A percentile compares a stretch with the other conserved stretches of the same genome.
Evolutionary conservation across 495 filamentous ascomycete genomes (phyloP).

Genomic region (Neurospora sp.): DNA sequence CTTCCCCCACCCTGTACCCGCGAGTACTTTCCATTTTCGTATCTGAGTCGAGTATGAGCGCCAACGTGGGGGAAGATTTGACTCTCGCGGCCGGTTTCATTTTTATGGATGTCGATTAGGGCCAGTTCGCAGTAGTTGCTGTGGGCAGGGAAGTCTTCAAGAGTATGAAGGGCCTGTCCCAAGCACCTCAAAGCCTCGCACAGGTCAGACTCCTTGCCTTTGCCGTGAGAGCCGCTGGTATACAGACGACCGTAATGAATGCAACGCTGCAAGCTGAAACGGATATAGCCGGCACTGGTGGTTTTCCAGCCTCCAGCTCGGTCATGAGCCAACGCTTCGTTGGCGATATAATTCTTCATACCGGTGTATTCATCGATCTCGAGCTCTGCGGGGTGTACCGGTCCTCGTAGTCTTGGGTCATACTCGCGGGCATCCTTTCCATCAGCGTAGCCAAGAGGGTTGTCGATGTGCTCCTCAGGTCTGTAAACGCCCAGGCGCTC

Average conservation of each 20-base stretch:
- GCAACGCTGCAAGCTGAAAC: conserved; percentile 68
- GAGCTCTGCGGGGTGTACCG: conserved; percentile 63
- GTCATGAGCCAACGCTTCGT: too few species aligned
- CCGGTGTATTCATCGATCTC: conserved; percentile 75
- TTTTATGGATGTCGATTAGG: conserved; percentile 56
- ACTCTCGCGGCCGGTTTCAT: conserved; percentile 40
- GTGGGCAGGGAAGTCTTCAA: conserved; percentile 94
- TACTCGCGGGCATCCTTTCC: conserved; percentile 74
- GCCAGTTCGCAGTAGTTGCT: conserved; percentile 89
- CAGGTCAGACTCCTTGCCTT: conserved; percentile 72
- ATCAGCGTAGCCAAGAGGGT: conserved; percentile 86
- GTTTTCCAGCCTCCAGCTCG: too few species aligned
- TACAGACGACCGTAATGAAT: conserved; percentile 89
- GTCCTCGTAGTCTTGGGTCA: conserved; percentile 72
- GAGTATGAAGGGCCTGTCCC: conserved; percentile 83
- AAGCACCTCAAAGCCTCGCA: conserved; percentile 79
- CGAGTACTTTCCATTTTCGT: conserved; percentile 16
- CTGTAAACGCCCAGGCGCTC: conserved; percentile 87
- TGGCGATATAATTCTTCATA: conserved; percentile 99
- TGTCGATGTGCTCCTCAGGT: conserved; percentile 92
- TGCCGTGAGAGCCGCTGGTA: conserved; percentile 52
- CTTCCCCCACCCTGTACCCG: conserved; percentile 8
- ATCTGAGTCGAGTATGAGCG: conserved; percentile 56
- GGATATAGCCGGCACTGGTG: conserved; percentile 83
- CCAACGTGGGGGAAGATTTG: conserved; percentile 84